Percentiles rank a stretch among this genome's conserved stretches.
Evolutionary conservation across 192 early-diverging fungal genomes (phyloP).

Genomic region (Chytriomyces sp.): DNA sequence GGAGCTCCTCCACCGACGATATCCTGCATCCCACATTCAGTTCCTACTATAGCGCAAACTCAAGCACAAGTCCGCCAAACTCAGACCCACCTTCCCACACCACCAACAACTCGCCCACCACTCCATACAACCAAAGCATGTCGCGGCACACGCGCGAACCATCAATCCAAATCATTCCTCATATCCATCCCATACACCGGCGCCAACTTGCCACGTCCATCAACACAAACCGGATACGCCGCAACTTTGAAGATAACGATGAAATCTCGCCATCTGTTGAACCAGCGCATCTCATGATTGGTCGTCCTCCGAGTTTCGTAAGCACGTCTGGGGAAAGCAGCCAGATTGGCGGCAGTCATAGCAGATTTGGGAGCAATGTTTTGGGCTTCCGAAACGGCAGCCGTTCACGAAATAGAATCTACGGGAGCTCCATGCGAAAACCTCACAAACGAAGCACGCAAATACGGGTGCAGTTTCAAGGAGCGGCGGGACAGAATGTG

Average conservation of each 20-base stretch:
- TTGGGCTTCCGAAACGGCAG: background rate
- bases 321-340: too few species aligned
- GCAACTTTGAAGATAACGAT: background rate
- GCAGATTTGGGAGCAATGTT: background rate
- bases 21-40: too few species aligned
- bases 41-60: too few species aligned
- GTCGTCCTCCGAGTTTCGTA: slow-evolving; percentile 7
- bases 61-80: too few species aligned
- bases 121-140: background rate
- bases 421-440: too few species aligned
- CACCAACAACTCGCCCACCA: background rate
- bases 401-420: background rate
- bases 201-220: background rate
- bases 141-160: too few species aligned
- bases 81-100: background rate
- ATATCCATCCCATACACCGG: background rate
- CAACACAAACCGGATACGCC: background rate
- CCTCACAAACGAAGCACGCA: background rate
- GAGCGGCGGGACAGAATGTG: background rate
- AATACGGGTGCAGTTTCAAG: background rate
- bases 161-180: background rate
- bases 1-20: too few species aligned
- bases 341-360: background rate
- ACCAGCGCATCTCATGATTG: slow-evolving; percentile 27
- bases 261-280: background rate